Evolutionary conservation across 169 alveolate species (phyloP), one percentile per base, ranked within the genome.

Genomic region (Plasmodium yoelii): DNA sequence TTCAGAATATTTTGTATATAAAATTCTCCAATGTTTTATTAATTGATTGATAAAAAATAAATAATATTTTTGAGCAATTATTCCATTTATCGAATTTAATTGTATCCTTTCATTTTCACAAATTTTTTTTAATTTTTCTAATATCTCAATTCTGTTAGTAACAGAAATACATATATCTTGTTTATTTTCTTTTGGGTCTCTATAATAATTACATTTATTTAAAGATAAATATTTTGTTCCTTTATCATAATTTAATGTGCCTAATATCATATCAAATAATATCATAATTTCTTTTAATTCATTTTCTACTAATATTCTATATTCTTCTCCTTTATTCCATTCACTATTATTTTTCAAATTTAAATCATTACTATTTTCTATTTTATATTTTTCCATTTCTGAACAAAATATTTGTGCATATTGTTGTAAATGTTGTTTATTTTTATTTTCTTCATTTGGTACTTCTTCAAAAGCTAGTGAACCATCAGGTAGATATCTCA

Each of bases 401-500:
- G 90, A 82, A 51, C 51, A 68, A 39, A 82, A 68, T 13, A 82
- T 3, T 12, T 82, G 90, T 39, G 90, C 84, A 82, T 82, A 82
- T 55, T 82, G 90, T 19, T 82, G 82, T 82, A 82, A 28, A 65
- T 82, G 67, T 15, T 74, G 60, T 42, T 46, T 42, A 26, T 82
- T 82, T 28, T 68, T 82, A 44, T 67, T 57, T 53, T 82, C 86
- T 68, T 82, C 90, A 82, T 51, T 24, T 57, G 90, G 90, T 9
- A 57, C 22, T 82, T 82, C 73, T 67, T 82, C 90, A 42, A 82
- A 82, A 57, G 69, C 86, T 47, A 82, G 57, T 12, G 90, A 65
- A 12, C 89, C 90, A 61, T 94, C 95, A 44, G 91, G 90, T 61
- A 92, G 56, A 77, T 94, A 94, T 39, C 96, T 87, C 61, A 94